phyloP scores from a whole-genome alignment of 805 yeast genomes.

The Saturnispora hagleri region DNA sequence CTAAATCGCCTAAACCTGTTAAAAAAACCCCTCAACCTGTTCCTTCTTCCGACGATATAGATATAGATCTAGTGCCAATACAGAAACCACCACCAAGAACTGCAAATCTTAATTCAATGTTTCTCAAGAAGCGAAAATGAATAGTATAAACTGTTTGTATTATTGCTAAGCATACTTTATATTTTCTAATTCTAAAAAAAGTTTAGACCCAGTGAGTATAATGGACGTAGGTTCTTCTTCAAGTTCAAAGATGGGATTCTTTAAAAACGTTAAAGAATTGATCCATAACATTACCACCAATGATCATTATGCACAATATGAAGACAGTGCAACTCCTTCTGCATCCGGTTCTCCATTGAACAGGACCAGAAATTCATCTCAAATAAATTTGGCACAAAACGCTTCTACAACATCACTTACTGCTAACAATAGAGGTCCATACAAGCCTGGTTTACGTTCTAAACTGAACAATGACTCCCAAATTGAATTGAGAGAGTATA shows the following conservation, averaged over 20 bases:
- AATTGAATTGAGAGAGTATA: constrained; percentile 36
- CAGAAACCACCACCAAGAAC: not conserved
- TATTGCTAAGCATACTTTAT: not conserved
- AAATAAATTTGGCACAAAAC: constrained; percentile 23
- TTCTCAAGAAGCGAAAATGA: not conserved
- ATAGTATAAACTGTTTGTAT: not conserved
- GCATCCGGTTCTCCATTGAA: constrained; percentile 22
- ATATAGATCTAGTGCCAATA: not conserved
- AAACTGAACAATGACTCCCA: constrained; percentile 41
- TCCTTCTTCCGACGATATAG: not conserved
- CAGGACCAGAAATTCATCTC: constrained; percentile 20
- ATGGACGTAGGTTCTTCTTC: not conserved
- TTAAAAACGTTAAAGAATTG: constrained; percentile 28
- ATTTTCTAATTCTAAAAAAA: not conserved
- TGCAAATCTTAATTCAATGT: not conserved
- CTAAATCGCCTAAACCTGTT: not conserved
- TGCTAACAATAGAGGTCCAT: constrained; percentile 23
- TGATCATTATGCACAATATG: constrained; percentile 52
- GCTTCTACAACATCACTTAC: constrained; percentile 23
- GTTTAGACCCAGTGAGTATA: not conserved
- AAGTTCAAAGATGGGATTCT: constrained; percentile 19
- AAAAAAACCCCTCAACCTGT: not conserved
- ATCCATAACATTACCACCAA: constrained; percentile 45
- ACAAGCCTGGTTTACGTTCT: constrained; percentile 34
- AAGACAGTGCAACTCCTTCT: constrained; percentile 25